Percentiles rank a stretch among this genome's conserved stretches.
These are phyloP conservation scores for Pestalotiopsis sp. DNA, from an alignment of 2,329 filamentous ascomycete genomes.

Conservation along the genomic window DNA sequence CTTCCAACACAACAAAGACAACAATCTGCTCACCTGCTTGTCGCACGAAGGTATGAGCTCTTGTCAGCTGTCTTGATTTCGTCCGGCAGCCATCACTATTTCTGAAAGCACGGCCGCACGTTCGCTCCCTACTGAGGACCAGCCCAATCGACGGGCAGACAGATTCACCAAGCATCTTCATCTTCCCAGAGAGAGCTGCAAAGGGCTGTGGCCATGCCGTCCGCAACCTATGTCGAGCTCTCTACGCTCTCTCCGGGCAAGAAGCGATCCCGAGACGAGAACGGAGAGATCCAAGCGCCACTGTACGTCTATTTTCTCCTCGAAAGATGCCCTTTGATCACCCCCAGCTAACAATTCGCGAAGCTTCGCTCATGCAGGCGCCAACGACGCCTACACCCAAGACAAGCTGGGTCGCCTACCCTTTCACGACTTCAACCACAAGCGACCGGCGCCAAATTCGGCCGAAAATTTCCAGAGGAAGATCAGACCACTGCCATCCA, in stretches of 20 bases:
- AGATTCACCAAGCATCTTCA: background rate
- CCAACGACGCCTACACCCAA: conserved; percentile 17
- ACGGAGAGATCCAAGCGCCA: conserved; percentile 23
- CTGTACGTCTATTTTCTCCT: conserved; percentile 21
- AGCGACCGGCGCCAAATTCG: background rate
- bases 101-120: background rate
- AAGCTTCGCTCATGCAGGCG: conserved; percentile 17
- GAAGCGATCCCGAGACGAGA: conserved; percentile 39
- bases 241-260: conserved; percentile 30
- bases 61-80: background rate
- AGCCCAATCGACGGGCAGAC: background rate
- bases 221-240: conserved; percentile 31
- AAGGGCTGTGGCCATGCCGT: conserved; percentile 31
- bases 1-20: background rate
- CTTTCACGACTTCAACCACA: conserved; percentile 11
- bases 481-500: conserved; percentile 25
- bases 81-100: background rate
- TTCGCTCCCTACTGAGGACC: background rate
- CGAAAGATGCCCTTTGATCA: background rate
- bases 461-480: conserved; percentile 26
- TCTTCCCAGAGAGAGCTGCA: background rate
- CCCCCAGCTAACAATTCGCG: conserved; percentile 18
- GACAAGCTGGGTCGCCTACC: conserved; percentile 25
- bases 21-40: background rate
- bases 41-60: background rate